Base-by-base conservation (phyloP, 2,329 filamentous ascomycete species). In the Aspergillus ochraceus region DNA sequence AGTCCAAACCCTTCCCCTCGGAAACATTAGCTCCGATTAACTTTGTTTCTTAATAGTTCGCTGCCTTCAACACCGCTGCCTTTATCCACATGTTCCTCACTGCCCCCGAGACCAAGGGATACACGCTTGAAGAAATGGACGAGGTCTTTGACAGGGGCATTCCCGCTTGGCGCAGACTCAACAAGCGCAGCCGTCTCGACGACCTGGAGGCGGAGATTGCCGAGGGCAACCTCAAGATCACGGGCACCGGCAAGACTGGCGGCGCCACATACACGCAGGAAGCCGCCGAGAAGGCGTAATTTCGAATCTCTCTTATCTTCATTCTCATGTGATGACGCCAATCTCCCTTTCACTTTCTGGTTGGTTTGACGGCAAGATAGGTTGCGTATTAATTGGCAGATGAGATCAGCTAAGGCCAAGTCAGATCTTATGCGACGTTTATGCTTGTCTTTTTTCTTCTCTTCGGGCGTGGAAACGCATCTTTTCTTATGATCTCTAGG, bases 61-160 rank as follows among this genome's bases (percentile, higher is more conserved):
- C 64, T 10, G 64, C 60, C 24, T 66, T 66, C 52, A 66, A 66
- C 47, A 63, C 64, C 10, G 60, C 51, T 1, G 64, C 64, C 2
- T 60, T 62, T 22, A 49, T 66, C 49, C 64, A 66, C 60, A 66
- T 66, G 64, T 66, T 66, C 57, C 46, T 66, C 1, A 61, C 58
- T 1, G 64, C 64, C 19, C 62, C 62, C 9, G 64, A 66, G 19
- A 66, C 64, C 12, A 66, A 66, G 47, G 62, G 64, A 4, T 64
- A 55, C 47, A 66, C 64, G 1, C 55, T 66, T 0, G 64, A 66
- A 53, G 64, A 66, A 26, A 66, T 66, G 64, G 62, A 72, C 50
- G 70, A 73, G 29, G 69, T 73, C 36, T 73, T 73, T 20, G 70
- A 73, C 57, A 67, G 55, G 11, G 66, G 69, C 19, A 5, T 70